Percentiles rank a stretch among this genome's conserved stretches.
phyloP scores from a whole-genome alignment of 2,329 filamentous ascomycete species.

The Exophiala mesophila region DNA sequence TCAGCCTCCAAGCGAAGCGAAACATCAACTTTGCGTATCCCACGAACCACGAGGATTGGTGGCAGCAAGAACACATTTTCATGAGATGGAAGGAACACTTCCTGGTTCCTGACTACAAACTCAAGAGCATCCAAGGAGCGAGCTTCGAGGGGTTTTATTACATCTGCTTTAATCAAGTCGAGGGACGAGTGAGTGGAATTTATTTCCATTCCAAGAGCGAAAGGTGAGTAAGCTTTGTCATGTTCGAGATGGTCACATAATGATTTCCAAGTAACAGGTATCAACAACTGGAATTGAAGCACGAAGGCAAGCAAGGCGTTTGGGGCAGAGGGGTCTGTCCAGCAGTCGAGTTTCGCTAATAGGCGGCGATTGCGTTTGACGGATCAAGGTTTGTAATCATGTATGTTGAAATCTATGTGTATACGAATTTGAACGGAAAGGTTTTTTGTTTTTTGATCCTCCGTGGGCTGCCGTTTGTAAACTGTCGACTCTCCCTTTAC shows the following conservation, averaged over 20 bases:
- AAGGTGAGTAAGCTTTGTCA: slow-evolving; percentile 60
- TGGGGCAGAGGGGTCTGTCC: slow-evolving; percentile 73
- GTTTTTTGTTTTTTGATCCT: too few relatives aligned
- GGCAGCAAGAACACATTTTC: slow-evolving; percentile 80
- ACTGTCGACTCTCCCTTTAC: too few relatives aligned
- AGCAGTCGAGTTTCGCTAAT: slow-evolving; percentile 69
- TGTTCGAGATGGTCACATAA: slow-evolving; percentile 2
- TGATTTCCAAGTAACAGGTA: slow-evolving; percentile 54
- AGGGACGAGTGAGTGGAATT: slow-evolving; percentile 82
- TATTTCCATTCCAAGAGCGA: slow-evolving; percentile 98
- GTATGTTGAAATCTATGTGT: slow-evolving; percentile 1
- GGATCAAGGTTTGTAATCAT: not conserved
- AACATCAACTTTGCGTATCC: slow-evolving; percentile 27
- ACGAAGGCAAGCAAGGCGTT: slow-evolving; percentile 79
- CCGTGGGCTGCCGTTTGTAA: too few relatives aligned
- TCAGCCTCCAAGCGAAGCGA: slow-evolving; percentile 57
- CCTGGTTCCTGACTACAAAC: slow-evolving; percentile 87
- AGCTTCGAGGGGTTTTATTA: slow-evolving; percentile 99
- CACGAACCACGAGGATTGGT: slow-evolving; percentile 45
- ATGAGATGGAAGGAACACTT: slow-evolving; percentile 99
- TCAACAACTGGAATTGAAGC: slow-evolving; percentile 86
- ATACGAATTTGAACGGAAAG: slow-evolving; percentile 5
- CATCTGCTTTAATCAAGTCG: slow-evolving; percentile 93
- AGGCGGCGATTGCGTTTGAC: slow-evolving; percentile 1
- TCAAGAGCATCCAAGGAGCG: slow-evolving; percentile 83